Percentiles rank a stretch among this genome's conserved stretches.
These are phyloP conservation scores for Cytospora chrysosperma DNA, from an alignment of 2,329 filamentous ascomycete species.

Conservation along the genomic window DNA sequence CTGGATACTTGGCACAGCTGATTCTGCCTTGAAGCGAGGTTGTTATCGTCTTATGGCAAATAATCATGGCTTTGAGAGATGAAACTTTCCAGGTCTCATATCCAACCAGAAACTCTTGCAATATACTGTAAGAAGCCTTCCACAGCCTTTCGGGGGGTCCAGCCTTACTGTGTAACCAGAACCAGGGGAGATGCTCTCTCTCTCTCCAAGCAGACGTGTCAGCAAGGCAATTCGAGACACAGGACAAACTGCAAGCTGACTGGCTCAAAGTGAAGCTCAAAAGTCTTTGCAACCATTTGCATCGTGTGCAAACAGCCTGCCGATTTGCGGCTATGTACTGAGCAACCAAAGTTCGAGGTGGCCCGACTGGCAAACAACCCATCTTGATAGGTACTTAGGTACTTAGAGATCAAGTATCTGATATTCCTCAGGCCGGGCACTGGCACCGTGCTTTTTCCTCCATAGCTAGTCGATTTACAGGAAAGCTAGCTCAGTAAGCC, in stretches of 20 bases:
- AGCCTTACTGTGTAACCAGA: too few species aligned
- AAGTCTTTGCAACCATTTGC: neutral
- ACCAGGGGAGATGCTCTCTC: neutral
- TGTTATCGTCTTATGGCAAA: neutral
- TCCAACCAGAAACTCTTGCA: too few species aligned
- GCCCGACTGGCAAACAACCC: neutral
- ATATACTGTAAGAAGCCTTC: too few species aligned
- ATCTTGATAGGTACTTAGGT: neutral
- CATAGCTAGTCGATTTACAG: neutral
- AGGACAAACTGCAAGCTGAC: neutral
- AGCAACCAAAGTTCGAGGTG: neutral
- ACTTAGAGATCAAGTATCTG: neutral
- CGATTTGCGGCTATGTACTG: neutral
- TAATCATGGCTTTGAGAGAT: neutral
- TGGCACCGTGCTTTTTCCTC: neutral
- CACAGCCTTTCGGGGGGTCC: too few species aligned
- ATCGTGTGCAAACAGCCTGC: neutral
- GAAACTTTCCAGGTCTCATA: neutral
- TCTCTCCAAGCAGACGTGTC: neutral
- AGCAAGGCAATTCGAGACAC: neutral
- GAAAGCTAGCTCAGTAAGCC: neutral
- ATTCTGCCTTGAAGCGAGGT: neutral
- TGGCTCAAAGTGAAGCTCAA: neutral
- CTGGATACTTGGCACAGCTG: neutral
- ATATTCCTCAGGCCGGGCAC: neutral